Base-by-base conservation (phyloP, 768 basidiomycete species). In the Tulasnella calospora region DNA sequence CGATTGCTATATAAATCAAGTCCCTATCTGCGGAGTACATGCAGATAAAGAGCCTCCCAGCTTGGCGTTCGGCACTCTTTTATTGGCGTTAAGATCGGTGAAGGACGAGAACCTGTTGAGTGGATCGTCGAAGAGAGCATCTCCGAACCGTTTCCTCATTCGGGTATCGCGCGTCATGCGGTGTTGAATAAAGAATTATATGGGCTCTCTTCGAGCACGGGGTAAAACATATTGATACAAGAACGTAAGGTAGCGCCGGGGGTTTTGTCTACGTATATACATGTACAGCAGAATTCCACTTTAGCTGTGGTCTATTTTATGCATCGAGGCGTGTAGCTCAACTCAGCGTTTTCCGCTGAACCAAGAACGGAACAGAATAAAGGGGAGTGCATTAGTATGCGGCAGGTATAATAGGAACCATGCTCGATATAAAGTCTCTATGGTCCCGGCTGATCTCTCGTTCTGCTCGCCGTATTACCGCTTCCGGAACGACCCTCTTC, bases 391-490 rank as follows among this genome's bases (percentile, higher is more conserved):
- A 51, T 51, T 51, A 51, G 51, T 51, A 51, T n/a, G 51, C 51
- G n/a, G 51, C 10, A n/a, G 51, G 51, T 51, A 51, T 51, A n/a
- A 51, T 51, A 23, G 51, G 51, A 51, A n/a, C 21, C 51, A 51
- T n/a, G 51, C 51, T 51, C 51, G 51, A 51, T 8, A 23, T n/a
- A 23, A 51, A 51, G 23, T 51, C 51, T 51, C 12, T 51, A n/a
- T 51, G 51, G n/a, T 51, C 51, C 51, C 51, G 51, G 51, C 51
- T 51, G 51, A 51, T 51, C 51, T 51, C 51, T 10, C 51, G 51
- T 51, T 51, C 51, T 12, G 76, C 55, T 19, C 69, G 36, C 38
- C 76, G 8, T 23, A 77, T 72, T 57, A 77, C 76, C 27, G 76
- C 76, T 38, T 77, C 76, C 35, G 57, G 61, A 13, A 77, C 76